Evolutionary conservation across 192 early-diverging fungal genomes (phyloP), one percentile per base, ranked within the genome.

Genomic region (Rhizoclosmatium globosum): DNA sequence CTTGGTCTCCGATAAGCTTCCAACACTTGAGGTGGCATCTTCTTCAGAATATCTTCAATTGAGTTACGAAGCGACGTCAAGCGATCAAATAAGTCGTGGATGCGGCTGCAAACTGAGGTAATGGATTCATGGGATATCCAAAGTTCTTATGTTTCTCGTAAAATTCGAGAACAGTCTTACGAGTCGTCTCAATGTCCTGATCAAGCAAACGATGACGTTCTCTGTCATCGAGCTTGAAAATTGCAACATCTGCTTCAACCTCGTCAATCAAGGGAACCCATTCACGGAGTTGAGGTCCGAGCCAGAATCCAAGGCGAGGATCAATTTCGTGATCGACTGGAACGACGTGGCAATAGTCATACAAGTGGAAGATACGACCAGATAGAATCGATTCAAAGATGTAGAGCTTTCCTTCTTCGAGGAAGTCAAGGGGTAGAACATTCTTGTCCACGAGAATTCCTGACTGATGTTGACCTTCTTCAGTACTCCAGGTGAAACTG

Each of bases 381-480:
- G 66, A 77, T 4, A 83, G 71, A 17, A 83, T 69, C 7, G 79
- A 82, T 70, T 83, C 82, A 60, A 79, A 83, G 2, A 83, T 9
- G 59, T 83, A 83, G 48, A 83, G 74, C 56, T 70, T 82, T 11
- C 74, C 80, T 3, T 65, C 74, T 44, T 78, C 74, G 31, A 83
- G 68, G 57, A 80, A 83, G 17, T 82, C 79, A 19, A 83, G 80
- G 15, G 82, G 82, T 7, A 83, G 65, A 3, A 83, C 80, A 47
- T 47, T 65, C 17, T 79, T 78, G 56, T 78, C 74, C 23, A 83
- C 76, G 42, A 83, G 31, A 43, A 83, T 74, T 13, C 82, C 82
- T 57, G 70, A 69, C 68, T 46, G 3, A 58, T 66, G 57, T 83
- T 80, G 7, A 73, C 76, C 82, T 19, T 58, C 0, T 74, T 47